These are phyloP conservation scores for Phytophthora europaea DNA, from an alignment of 352 stramenopile species.

Conservation along the genomic window DNA sequence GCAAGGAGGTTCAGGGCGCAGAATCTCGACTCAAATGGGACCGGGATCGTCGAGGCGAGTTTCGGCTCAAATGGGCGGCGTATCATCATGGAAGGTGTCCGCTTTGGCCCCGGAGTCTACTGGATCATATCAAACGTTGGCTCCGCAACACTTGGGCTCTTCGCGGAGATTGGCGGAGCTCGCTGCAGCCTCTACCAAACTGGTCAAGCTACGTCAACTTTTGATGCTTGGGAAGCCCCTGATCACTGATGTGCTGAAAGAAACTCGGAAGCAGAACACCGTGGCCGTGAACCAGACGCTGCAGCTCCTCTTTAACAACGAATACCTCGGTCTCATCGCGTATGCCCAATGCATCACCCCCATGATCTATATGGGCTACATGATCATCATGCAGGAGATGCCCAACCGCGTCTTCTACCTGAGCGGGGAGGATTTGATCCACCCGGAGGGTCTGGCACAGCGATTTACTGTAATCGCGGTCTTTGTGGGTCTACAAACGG, in stretches of 20 bases:
- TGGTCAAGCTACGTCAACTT: conserved; percentile 26
- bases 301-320: conserved; percentile 55
- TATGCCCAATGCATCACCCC: conserved; percentile 50
- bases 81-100: conserved; percentile 23
- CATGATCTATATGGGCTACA: conserved; percentile 47
- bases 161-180: conserved; percentile 32
- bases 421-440: conserved; percentile 9
- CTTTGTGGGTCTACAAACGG: conserved; percentile 37
- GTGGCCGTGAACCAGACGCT: conserved; percentile 47
- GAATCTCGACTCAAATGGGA: conserved; percentile 22
- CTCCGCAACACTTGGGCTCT: conserved; percentile 19
- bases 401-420: conserved; percentile 43
- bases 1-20: conserved; percentile 10
- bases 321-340: conserved; percentile 50
- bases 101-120: neutral
- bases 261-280: conserved; percentile 45
- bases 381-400: conserved; percentile 27
- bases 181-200: conserved; percentile 14
- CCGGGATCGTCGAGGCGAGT: conserved; percentile 12
- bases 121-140: conserved; percentile 5
- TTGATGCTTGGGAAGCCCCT: conserved; percentile 30
- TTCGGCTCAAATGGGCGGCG: conserved; percentile 4
- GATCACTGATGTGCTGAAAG: conserved; percentile 41
- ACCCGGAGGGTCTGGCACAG: conserved; percentile 11
- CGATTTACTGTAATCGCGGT: conserved; percentile 32